Evolutionary conservation across 257 asterid species (phyloP).

Genomic region (Handroanthus guayacan): DNA sequence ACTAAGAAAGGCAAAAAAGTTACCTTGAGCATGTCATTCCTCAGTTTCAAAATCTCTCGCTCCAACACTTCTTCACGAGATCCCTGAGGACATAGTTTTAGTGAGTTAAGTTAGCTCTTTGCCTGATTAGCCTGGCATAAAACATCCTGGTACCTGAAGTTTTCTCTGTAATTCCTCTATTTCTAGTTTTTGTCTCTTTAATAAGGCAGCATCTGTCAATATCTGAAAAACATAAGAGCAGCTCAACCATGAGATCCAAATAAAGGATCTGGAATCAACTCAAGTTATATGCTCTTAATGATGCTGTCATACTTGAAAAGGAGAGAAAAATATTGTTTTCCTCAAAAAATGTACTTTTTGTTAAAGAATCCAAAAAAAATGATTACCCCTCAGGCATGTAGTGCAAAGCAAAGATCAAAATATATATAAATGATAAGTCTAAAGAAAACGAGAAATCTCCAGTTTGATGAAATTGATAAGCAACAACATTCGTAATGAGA

Average conservation of each 20-base stretch:
- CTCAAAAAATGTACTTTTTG: neutral
- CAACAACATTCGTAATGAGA: slow-evolving; percentile 17
- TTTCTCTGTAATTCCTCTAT: slow-evolving; percentile 85
- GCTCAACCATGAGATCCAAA: slow-evolving; percentile 25
- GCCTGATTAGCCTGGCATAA: slow-evolving; percentile 14
- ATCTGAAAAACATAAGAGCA: slow-evolving; percentile 58
- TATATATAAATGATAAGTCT: neutral
- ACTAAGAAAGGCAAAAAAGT: slow-evolving; percentile 3
- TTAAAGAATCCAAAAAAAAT: neutral
- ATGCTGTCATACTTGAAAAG: neutral
- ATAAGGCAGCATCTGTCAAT: slow-evolving; percentile 91
- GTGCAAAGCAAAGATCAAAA: slow-evolving; percentile 17
- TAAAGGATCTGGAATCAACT: slow-evolving; percentile 15
- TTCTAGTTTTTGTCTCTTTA: slow-evolving; percentile 89
- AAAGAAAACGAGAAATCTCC: slow-evolving; percentile 9
- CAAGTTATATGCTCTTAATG: neutral
- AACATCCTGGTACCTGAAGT: slow-evolving; percentile 72
- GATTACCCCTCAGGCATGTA: neutral
- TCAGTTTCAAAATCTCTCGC: slow-evolving; percentile 88
- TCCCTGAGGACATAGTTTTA: slow-evolving; percentile 58
- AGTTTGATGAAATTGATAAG: slow-evolving; percentile 2
- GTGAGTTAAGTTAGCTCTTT: slow-evolving; percentile 1
- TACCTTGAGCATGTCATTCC: slow-evolving; percentile 98
- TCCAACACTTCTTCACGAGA: slow-evolving; percentile 90
- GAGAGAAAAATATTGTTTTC: neutral